A percentile compares a stretch with the other conserved stretches of the same genome.
Evolutionary conservation across 2,329 filamentous ascomycete species (phyloP).

Genomic region (Fusarium concolor): DNA sequence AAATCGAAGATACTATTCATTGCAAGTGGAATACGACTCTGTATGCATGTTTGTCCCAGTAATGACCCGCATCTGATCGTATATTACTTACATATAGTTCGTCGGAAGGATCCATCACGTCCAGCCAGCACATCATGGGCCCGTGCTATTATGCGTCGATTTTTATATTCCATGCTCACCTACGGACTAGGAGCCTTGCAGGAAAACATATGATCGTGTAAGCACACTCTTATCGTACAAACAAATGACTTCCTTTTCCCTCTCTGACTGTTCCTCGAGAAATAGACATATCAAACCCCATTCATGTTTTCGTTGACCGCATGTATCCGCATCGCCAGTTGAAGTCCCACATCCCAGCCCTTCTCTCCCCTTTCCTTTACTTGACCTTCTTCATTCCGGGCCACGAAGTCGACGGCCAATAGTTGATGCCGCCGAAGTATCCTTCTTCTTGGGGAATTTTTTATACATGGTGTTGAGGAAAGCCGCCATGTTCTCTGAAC

Average conservation of each 20-base stretch:
- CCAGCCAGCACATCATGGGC: conserved; percentile 24
- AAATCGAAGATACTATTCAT: neutral
- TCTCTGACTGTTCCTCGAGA: neutral
- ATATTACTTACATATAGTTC: conserved; percentile 21
- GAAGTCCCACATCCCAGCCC: neutral
- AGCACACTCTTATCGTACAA: neutral
- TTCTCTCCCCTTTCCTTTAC: neutral
- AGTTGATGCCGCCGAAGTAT: neutral
- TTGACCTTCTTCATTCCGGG: neutral
- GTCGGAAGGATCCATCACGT: conserved; percentile 25
- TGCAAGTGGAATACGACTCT: conserved; percentile 10
- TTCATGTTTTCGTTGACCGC: neutral
- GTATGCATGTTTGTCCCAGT: conserved; percentile 18
- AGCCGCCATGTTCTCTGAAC: conserved; percentile 20
- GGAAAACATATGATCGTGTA: neutral
- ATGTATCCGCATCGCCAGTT: neutral
- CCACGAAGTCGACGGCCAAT: conserved; percentile 20
- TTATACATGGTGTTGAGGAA: conserved; percentile 15
- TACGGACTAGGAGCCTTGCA: neutral
- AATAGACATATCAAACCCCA: neutral
- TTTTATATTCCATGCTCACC: conserved; percentile 2
- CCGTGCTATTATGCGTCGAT: conserved; percentile 30
- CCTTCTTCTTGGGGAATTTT: conserved; percentile 7
- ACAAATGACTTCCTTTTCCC: neutral
- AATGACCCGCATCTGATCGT: conserved; percentile 28